phyloP scores from a whole-genome alignment of 2,329 filamentous ascomycete species.

The Moelleriella libera region DNA sequence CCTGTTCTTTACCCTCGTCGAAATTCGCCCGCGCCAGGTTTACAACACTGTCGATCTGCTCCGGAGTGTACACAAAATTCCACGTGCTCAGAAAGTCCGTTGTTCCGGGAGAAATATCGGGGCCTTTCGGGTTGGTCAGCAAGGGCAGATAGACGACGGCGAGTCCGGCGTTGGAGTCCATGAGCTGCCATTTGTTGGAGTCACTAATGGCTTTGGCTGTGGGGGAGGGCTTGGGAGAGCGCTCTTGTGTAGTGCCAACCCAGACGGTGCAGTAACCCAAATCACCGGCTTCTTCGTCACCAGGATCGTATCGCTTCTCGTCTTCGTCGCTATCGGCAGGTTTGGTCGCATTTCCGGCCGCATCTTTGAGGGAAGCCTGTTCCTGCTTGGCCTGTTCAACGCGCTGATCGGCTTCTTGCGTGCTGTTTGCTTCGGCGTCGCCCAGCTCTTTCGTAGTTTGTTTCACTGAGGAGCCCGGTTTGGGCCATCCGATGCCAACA shows the following conservation, averaged over 20 bases:
- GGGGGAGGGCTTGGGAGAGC: slow-evolving; percentile 38
- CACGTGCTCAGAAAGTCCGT: slow-evolving; percentile 88
- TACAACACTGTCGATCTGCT: slow-evolving; percentile 78
- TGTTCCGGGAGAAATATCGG: slow-evolving; percentile 67
- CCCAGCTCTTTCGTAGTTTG: slow-evolving; percentile 53
- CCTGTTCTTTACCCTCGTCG: slow-evolving; percentile 64
- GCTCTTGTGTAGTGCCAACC: slow-evolving; percentile 75
- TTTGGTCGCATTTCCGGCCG: slow-evolving; percentile 5
- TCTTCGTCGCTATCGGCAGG: slow-evolving; percentile 9
- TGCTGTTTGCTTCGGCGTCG: slow-evolving; percentile 44
- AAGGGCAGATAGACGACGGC: slow-evolving; percentile 85
- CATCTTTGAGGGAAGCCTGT: slow-evolving; percentile 18
- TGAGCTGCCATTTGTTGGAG: slow-evolving; percentile 49
- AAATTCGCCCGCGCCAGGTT: slow-evolving; percentile 77
- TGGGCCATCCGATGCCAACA: slow-evolving; percentile 86
- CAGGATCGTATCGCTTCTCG: slow-evolving; percentile 23
- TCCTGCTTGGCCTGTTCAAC: slow-evolving; percentile 43
- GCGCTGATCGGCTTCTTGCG: slow-evolving; percentile 47
- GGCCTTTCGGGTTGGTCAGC: slow-evolving; percentile 65
- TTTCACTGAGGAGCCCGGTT: slow-evolving; percentile 38
- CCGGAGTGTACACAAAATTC: slow-evolving; percentile 93
- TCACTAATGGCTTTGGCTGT: slow-evolving; percentile 42
- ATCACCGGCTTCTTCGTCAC: slow-evolving; percentile 36
- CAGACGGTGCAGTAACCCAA: slow-evolving; percentile 89
- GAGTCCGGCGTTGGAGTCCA: slow-evolving; percentile 68